Evolutionary conservation across 176 grass and related monocot species (phyloP).

Genomic region (Bromus sterilis): DNA sequence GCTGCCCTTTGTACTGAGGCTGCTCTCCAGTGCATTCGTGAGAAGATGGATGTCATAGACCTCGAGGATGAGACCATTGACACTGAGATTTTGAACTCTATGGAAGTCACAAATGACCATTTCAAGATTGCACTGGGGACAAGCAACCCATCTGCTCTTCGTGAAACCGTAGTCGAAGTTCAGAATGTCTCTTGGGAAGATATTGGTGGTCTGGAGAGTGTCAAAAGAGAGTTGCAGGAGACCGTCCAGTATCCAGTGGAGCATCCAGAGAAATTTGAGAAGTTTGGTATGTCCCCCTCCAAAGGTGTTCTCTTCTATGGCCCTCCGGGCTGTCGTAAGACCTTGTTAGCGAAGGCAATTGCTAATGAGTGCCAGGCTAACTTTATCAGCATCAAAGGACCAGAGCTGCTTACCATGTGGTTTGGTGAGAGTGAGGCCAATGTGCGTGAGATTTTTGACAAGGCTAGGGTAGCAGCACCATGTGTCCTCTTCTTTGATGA

Average conservation of each 20-base stretch:
- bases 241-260: conserved; percentile 90
- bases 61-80: conserved; percentile 89
- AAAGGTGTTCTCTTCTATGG: conserved; percentile 92
- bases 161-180: conserved; percentile 74
- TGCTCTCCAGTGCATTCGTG: conserved; percentile 80
- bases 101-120: conserved; percentile 90
- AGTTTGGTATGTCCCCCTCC: conserved; percentile 90
- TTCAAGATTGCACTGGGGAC: conserved; percentile 90
- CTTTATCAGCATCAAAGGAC: conserved; percentile 86
- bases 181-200: conserved; percentile 65
- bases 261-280: conserved; percentile 88
- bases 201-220: conserved; percentile 55
- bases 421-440: conserved; percentile 63
- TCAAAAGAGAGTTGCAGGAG: conserved; percentile 59
- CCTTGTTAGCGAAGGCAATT: conserved; percentile 85
- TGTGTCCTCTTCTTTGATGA: no score
- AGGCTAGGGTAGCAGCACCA: no score
- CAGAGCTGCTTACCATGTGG: conserved; percentile 85
- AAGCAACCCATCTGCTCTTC: conserved; percentile 80
- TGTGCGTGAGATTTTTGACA: no score
- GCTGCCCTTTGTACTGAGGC: conserved; percentile 81
- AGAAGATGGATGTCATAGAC: conserved; percentile 93
- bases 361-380: conserved; percentile 94
- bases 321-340: conserved; percentile 82
- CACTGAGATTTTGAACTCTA: conserved; percentile 84